Evolutionary conservation across 139 green algal species (phyloP).

Genomic region (Deuterostichococcus epilithicus): DNA sequence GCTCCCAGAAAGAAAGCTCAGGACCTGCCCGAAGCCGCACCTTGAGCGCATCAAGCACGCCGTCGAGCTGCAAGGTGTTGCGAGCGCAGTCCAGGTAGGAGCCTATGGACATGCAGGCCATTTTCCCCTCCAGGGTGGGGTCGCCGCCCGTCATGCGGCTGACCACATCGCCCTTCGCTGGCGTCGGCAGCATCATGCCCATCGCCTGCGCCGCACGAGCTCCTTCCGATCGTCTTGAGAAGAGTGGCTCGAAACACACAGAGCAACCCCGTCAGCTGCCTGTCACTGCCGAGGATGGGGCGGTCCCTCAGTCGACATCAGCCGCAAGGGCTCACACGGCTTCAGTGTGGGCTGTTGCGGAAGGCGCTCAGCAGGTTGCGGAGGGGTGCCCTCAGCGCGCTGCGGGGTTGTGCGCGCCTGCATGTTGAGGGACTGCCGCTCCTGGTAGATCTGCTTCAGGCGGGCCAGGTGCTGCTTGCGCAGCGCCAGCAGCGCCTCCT

Average conservation of each 20-base stretch:
- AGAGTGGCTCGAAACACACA: neutral
- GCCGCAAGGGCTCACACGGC: neutral
- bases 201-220: constrained; percentile 12
- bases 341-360: neutral
- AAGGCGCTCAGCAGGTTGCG: too few species aligned
- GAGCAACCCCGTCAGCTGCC: neutral
- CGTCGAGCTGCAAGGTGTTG: neutral
- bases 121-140: constrained; percentile 12
- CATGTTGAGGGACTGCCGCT: constrained; percentile 26
- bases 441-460: constrained; percentile 13
- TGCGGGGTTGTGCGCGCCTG: too few species aligned
- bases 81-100: constrained; percentile 1
- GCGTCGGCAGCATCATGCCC: constrained; percentile 19
- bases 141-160: neutral
- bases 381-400: too few species aligned
- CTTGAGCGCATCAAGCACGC: constrained; percentile 21
- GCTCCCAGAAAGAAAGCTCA: too few species aligned
- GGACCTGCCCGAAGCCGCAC: too few species aligned
- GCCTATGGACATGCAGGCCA: constrained; percentile 21
- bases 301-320: neutral
- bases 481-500: constrained; percentile 12
- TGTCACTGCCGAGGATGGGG: neutral
- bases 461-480: constrained; percentile 23
- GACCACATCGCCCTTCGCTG: neutral
- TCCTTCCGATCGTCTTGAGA: neutral